Evolutionary conservation across 495 filamentous ascomycete species (phyloP), one percentile per base, ranked within the genome.

Genomic region (Penicillium psychrofluorescens): DNA sequence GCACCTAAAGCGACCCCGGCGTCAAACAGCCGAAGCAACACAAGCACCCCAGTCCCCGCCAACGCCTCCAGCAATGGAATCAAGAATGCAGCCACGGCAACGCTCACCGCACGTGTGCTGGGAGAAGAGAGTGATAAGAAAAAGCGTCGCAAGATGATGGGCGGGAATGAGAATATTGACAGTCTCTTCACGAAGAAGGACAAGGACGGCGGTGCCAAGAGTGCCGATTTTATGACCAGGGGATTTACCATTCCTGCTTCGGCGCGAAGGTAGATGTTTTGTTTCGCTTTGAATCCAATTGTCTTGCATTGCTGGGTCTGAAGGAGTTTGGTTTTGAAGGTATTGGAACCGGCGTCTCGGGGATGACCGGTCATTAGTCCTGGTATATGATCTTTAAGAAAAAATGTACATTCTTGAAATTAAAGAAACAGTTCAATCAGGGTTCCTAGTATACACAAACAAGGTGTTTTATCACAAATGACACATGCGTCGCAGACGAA

Each of bases 61-160:
- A 45, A 61, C 63, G 27, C 55, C 61, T 40, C 49, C 32, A 35
- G 45, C 8, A 69, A 66, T 43, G 74, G 78, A 22, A 95, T 97
- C 59, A 92, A 94, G 59, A 90, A 95, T 52, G 74, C 86, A 4
- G 77, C 86, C 11, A 91, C 92, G 6, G 89, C 91, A 0, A 82
- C 79, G 9, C 63, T 97, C 14, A 94, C 92, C 6, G 86, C 84
- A 0, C 88, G 78, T 49, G 90, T 98, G 0, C 58, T 95, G 8
- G 82, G 83, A 8, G 92, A 96, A 47, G 85, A 95, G 58, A 83
- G 88, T 38, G 81, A 84, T 55, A 78, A 76, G 47, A 86, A 87
- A 38, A 95, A 94, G 61, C 68, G 82, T 45, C 76, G 88, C 36
- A 95, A 87, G 59, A 53, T 88, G 47, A 75, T 71, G 46, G 69